Evolutionary conservation across 2,329 filamentous ascomycete genomes (phyloP), one percentile per base, ranked within the genome.

Genomic region (Aspergillus pseudoglaucus): DNA sequence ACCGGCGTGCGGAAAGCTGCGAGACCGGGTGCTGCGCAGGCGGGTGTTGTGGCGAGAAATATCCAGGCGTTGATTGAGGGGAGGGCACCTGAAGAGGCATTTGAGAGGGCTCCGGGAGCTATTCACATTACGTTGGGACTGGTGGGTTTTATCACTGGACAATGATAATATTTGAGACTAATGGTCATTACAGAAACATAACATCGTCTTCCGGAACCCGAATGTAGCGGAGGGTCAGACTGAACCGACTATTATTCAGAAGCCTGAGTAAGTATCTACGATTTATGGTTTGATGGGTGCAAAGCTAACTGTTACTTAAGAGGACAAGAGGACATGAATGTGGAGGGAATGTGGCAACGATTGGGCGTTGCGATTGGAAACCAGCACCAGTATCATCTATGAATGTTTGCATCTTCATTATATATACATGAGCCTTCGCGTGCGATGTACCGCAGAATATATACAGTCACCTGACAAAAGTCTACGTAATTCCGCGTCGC

Each of bases 191-290:
- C 22, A 69, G 67, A 65, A 63, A 61, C 56, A 63, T 17, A 68
- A 69, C 43, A 57, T 69, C 17, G 53, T 67, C 8, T 69, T 69
- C 55, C 60, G 66, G 8, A 67, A 69, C 18, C 66, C 65, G 1
- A 64, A 69, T 42, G 48, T 50, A 6, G 57, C 56, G 4, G 65
- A 64, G 25, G 62, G 64, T 0, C 61, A 67, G 44, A 66, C 58
- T 2, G 64, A 67, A 47, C 66, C 66, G 1, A 60, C 55, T 23
- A 53, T 67, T 17, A 63, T 60, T 5, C 50, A 59, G 41, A 64
- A 59, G 42, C 44, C 59, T 33, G 64, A 68, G 66, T 69, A 56
- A 60, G 64, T 46, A 17, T n/a, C n/a, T n/a, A n/a, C n/a, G n/a
- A n/a, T n/a, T n/a, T n/a, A n/a, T n/a, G n/a, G n/a, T n/a, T n/a